These are phyloP conservation scores for Magnaporthiopsis rhizophila DNA, from an alignment of 2,329 filamentous ascomycete species.

Conservation along the genomic window DNA sequence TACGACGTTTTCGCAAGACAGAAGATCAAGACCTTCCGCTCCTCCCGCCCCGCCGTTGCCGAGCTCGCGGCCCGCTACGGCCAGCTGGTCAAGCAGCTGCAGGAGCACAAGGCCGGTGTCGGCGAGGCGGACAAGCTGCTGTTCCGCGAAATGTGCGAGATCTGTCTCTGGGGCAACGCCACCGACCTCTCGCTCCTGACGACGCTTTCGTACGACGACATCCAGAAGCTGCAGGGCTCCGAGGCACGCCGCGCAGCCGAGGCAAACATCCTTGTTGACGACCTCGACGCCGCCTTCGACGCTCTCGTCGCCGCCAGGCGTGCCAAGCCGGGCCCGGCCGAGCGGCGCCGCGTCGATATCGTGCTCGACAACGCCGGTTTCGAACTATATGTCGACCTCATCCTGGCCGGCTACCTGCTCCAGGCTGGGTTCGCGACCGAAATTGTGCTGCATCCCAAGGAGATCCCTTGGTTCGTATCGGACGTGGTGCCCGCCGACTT, in stretches of 20 bases:
- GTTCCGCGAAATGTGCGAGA: conserved; percentile 91
- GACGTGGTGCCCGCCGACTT: conserved; percentile 89
- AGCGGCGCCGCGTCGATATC: conserved; percentile 76
- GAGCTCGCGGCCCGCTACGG: conserved; percentile 34
- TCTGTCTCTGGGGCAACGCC: conserved; percentile 95
- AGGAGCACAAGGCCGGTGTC: conserved; percentile 42
- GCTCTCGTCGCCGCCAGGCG: conserved; percentile 18
- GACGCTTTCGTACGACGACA: conserved; percentile 86
- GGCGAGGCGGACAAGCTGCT: conserved; percentile 66
- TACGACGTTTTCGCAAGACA: conserved; percentile 88
- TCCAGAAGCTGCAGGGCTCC: conserved; percentile 90
- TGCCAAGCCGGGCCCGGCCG: conserved; percentile 10
- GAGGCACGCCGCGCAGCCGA: conserved; percentile 79
- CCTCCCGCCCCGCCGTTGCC: conserved; percentile 64
- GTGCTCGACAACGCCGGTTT: conserved; percentile 97
- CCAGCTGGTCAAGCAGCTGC: conserved; percentile 60
- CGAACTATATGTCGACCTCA: conserved; percentile 90
- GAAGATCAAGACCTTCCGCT: conserved; percentile 87
- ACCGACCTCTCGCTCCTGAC: conserved; percentile 90
- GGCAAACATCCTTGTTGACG: conserved; percentile 86
- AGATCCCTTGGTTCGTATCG: conserved; percentile 96
- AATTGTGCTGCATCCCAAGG: conserved; percentile 86
- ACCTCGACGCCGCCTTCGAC: conserved; percentile 44
- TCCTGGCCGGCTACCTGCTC: conserved; percentile 84
- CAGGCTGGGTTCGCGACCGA: conserved; percentile 77